Evolutionary conservation across 768 basidiomycete genomes (phyloP), one percentile per base, ranked within the genome.

Genomic region (Harrya chromipes): DNA sequence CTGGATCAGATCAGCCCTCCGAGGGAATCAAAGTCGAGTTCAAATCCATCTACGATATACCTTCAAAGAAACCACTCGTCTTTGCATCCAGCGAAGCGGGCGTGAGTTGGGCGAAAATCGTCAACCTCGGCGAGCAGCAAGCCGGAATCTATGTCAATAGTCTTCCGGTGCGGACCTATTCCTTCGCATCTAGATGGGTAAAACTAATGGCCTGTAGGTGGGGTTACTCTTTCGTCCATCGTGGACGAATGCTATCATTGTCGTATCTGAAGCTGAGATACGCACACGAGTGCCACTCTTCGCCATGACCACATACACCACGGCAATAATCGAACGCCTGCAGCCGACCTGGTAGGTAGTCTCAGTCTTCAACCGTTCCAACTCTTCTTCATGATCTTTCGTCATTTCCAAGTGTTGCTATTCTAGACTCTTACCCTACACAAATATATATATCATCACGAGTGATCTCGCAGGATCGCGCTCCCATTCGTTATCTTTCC

Each of bases 401-500:
- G 31, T 23, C 33, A 20, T 43, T 40, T 12, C 43, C 41, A 46
- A 83, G 82, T 16, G 57, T 81, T 23, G 69, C 73, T 1, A 61
- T 83, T 3, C 60, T 85, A 19, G 84, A 84, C 57, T 66, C 70
- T 6, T 85, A 85, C 54, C 63, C 78, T 6, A 68, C 70, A 14
- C 73, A 75, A 11, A 66, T 70, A 5, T 85, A 84, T 53, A 72
- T 79, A 16, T 72, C 72, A 13, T 38, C 62, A 0, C 54, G 41
- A 9, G 64, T 69, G 9, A 59, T 71, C 6, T 47, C 73, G 0
- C 65, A 66, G 40, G 68, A 72, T 35, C 71, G 72, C 44, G 73
- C 81, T 6, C 81, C 83, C 4, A 52, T 83, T 19, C 77, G 82
- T 23, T 83, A 78, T 59, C 74, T 85, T 19, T 66, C 73, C 5